These are phyloP conservation scores for Neurospora sp. DNA, from an alignment of 2,329 filamentous ascomycete species.

Conservation along the genomic window DNA sequence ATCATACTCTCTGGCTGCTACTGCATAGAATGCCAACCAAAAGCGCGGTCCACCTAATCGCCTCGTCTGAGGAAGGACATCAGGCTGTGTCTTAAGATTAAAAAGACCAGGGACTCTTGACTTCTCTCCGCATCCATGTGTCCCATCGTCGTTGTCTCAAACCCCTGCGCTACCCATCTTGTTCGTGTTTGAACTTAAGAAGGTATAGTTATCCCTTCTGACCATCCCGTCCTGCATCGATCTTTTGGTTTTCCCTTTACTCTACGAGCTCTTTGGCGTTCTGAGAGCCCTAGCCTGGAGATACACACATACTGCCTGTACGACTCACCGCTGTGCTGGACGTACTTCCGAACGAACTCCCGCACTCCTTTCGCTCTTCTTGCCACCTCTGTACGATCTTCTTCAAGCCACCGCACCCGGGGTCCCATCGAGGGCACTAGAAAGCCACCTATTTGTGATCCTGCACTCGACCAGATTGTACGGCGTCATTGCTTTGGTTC, in stretches of 20 bases:
- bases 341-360: slow-evolving; percentile 8
- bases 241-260: slow-evolving; percentile 2
- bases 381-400: slow-evolving; percentile 22
- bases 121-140: slow-evolving; percentile 27
- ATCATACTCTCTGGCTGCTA: slow-evolving; percentile 7
- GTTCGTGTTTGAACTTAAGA: slow-evolving; percentile 12
- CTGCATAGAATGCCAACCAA: slow-evolving; percentile 9
- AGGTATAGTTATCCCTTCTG: slow-evolving; percentile 12
- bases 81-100: slow-evolving; percentile 15
- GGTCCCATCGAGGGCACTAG: slow-evolving; percentile 26
- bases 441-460: slow-evolving; percentile 24
- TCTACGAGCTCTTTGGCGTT: slow-evolving; percentile 2
- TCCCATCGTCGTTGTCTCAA: slow-evolving; percentile 33
- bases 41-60: slow-evolving; percentile 14
- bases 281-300: slow-evolving; percentile 4
- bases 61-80: slow-evolving; percentile 13
- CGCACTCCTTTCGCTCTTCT: slow-evolving; percentile 12
- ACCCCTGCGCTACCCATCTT: slow-evolving; percentile 30
- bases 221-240: slow-evolving; percentile 1
- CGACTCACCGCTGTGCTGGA: slow-evolving; percentile 8
- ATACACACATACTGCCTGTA: slow-evolving; percentile 10
- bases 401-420: slow-evolving; percentile 20
- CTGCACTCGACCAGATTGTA: slow-evolving; percentile 18
- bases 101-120: slow-evolving; percentile 23
- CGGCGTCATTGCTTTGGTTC: slow-evolving; percentile 10